Evolutionary conservation across 495 filamentous ascomycete species (phyloP).

Genomic region (Immersiella caudata): DNA sequence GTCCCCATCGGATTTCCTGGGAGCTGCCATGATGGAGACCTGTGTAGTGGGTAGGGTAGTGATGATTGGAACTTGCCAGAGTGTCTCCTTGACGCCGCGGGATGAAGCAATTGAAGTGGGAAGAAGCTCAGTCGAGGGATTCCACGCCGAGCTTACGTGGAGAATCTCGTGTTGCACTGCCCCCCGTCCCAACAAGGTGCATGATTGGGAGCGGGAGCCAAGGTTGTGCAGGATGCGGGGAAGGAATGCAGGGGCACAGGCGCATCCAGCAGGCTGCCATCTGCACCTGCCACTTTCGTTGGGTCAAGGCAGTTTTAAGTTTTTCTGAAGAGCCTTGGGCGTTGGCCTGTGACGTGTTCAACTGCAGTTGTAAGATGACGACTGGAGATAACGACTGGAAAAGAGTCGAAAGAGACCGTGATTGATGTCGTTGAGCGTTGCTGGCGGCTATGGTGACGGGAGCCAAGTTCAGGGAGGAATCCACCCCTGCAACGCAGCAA

Average conservation of each 20-base stretch:
- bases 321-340: too few relatives aligned
- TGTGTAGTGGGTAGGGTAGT: background rate
- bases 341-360: too few relatives aligned
- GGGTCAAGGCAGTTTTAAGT: background rate
- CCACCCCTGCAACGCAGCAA: too few relatives aligned
- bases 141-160: conserved; percentile 3
- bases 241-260: conserved; percentile 3
- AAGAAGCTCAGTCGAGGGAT: conserved; percentile 5
- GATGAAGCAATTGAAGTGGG: conserved; percentile 1
- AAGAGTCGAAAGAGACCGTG: too few relatives aligned
- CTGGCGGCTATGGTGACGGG: too few relatives aligned
- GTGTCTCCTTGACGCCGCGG: background rate
- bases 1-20: conserved; percentile 20
- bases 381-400: too few relatives aligned
- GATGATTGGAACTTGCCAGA: background rate
- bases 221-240: conserved; percentile 14
- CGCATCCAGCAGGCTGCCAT: background rate
- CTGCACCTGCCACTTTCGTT: background rate
- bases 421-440: too few relatives aligned
- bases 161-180: conserved; percentile 6
- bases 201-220: background rate
- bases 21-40: background rate
- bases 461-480: too few relatives aligned
- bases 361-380: too few relatives aligned
- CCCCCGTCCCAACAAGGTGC: background rate